A percentile compares a stretch with the other conserved stretches of the same genome.
These are phyloP conservation scores for Musa balbisiana DNA, from an alignment of 202 grass and related monocot genomes.

Conservation along the genomic window DNA sequence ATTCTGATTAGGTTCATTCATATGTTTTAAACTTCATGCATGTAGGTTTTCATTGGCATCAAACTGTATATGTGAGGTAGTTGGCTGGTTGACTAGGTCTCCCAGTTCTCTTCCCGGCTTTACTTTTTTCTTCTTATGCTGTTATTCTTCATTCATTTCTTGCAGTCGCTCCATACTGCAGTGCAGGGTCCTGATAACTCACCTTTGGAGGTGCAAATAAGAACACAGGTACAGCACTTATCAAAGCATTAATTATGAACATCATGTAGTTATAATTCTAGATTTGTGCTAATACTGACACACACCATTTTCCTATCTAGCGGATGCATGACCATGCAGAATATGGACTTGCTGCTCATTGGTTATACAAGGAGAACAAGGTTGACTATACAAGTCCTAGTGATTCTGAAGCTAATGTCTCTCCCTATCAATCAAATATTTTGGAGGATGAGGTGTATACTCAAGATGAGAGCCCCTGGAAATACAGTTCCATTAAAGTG, in stretches of 20 bases:
- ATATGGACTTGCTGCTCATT: conserved; percentile 88
- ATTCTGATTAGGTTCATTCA: not conserved
- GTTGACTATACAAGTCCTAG: conserved; percentile 36
- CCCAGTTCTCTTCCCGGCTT: not conserved
- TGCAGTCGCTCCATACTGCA: conserved; percentile 88
- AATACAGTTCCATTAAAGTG: conserved; percentile 78
- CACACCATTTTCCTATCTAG: conserved; percentile 31
- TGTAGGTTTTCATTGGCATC: not conserved
- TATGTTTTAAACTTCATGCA: not conserved
- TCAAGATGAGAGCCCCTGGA: conserved; percentile 49
- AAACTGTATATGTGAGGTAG: not conserved
- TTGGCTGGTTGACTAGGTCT: not conserved
- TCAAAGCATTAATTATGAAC: not conserved
- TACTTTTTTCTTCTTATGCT: conserved; percentile 25
- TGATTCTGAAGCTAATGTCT: conserved; percentile 38
- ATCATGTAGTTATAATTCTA: conserved; percentile 2
- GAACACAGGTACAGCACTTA: conserved; percentile 57
- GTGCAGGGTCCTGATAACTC: conserved; percentile 83
- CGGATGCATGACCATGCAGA: conserved; percentile 93
- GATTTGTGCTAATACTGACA: conserved; percentile 23
- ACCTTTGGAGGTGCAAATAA: conserved; percentile 91
- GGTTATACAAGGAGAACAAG: conserved; percentile 92
- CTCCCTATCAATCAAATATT: conserved; percentile 50
- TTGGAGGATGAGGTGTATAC: conserved; percentile 58
- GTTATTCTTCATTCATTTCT: conserved; percentile 25